Conservation (phyloP, 1,284 basidiomycete species). For the Leccinum huronense region DNA sequence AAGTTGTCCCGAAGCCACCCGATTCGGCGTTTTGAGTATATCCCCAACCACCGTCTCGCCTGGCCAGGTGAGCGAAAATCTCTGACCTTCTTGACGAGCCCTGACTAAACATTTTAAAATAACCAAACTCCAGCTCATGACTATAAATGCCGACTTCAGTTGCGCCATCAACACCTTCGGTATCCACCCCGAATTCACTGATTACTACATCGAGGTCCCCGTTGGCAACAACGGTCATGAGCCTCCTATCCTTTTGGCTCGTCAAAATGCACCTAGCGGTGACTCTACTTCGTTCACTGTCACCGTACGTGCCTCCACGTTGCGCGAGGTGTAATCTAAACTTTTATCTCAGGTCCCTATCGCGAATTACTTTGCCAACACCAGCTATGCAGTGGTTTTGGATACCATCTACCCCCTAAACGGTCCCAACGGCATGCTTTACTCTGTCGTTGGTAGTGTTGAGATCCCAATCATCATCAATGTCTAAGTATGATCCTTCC, state of each 20-base stretch:
- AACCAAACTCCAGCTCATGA: slow-evolving; percentile 21
- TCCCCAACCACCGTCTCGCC: slow-evolving; percentile 26
- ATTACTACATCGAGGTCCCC: slow-evolving; percentile 37
- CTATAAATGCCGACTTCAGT: slow-evolving; percentile 28
- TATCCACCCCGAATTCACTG: slow-evolving; percentile 27
- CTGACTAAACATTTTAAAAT: slow-evolving; percentile 6
- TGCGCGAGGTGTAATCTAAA: not conserved
- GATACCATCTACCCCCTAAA: slow-evolving; percentile 28
- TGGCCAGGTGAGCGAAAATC: slow-evolving; percentile 27
- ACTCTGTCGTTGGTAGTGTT: slow-evolving; percentile 30
- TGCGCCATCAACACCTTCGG: slow-evolving; percentile 26
- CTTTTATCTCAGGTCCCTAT: slow-evolving; percentile 24
- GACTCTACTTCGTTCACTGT: not conserved
- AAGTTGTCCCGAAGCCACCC: slow-evolving; percentile 28
- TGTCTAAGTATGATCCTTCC: slow-evolving; percentile 4
- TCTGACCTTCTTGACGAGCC: too few species aligned
- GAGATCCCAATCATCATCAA: slow-evolving; percentile 23
- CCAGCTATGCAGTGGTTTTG: slow-evolving; percentile 10
- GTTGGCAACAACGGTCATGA: slow-evolving; percentile 34
- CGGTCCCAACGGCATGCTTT: slow-evolving; percentile 26
- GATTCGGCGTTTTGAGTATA: slow-evolving; percentile 23
- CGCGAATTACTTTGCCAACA: slow-evolving; percentile 28
- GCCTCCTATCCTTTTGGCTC: slow-evolving; percentile 33
- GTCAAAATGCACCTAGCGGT: slow-evolving; percentile 13
- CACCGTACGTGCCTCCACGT: not conserved